Conservation (phyloP, 345 rosid species). For the Melaleuca quinquenervia region DNA sequence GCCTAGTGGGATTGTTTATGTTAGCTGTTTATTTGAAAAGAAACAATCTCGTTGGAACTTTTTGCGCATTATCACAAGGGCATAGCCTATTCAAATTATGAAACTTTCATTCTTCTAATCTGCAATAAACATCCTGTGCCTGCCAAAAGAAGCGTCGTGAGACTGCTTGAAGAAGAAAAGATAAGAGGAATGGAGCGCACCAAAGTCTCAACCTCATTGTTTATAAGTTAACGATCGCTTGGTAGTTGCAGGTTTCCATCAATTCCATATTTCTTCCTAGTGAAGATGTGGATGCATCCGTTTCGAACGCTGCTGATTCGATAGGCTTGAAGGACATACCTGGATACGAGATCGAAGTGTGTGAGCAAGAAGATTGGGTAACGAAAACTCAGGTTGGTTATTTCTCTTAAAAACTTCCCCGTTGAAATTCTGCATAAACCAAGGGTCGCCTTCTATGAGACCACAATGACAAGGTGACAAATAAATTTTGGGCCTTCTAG, state of each 20-base stretch:
- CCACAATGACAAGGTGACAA: neutral
- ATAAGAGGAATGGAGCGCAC: neutral
- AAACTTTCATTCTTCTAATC: neutral
- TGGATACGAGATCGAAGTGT: conserved; percentile 41
- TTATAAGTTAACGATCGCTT: neutral
- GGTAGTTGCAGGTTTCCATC: conserved; percentile 36
- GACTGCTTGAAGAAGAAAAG: neutral
- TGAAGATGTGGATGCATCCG: conserved; percentile 47
- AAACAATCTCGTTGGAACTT: neutral
- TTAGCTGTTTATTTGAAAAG: neutral
- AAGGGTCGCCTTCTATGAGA: neutral
- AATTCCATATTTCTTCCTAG: conserved; percentile 54
- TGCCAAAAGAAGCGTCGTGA: neutral
- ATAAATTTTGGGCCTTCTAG: neutral
- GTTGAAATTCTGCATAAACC: neutral
- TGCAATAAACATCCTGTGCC: neutral
- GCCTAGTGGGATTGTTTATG: neutral
- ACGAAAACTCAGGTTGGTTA: conserved; percentile 53
- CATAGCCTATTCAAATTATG: neutral
- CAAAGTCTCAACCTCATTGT: neutral
- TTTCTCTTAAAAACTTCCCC: neutral
- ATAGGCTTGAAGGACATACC: conserved; percentile 65
- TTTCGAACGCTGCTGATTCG: conserved; percentile 58
- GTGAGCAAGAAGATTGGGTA: conserved; percentile 60
- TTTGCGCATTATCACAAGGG: neutral